phyloP scores from a whole-genome alignment of 73 alveolate genomes.

The Blepharisma stoltei region DNA sequence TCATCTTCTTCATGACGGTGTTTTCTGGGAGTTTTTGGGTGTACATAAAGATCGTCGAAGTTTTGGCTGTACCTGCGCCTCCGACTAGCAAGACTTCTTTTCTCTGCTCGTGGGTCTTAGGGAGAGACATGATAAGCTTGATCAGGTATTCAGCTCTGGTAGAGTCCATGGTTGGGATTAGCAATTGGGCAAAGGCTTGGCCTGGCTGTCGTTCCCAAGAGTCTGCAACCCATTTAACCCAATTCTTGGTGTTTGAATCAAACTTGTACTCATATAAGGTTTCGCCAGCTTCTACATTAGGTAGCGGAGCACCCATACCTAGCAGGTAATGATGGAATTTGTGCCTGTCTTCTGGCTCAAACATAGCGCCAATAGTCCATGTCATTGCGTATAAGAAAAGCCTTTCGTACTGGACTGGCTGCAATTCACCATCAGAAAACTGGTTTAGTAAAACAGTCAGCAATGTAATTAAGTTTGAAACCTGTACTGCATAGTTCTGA shows the following conservation, averaged over 20 bases:
- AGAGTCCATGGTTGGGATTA: constrained; percentile 99
- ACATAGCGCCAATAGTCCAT: constrained; percentile 99
- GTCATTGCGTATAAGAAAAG: constrained; percentile 85
- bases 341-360: constrained; percentile 97
- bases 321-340: constrained; percentile 91
- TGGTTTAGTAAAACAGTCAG: constrained; percentile 68
- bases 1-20: constrained; percentile 94
- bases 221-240: constrained; percentile 92
- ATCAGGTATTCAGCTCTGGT: constrained; percentile 98
- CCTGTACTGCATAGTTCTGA: constrained; percentile 59
- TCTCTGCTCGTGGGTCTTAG: constrained; percentile 35
- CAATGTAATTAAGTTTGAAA: constrained; percentile 60
- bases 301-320: constrained; percentile 89
- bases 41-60: constrained; percentile 97
- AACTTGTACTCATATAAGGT: constrained; percentile 88
- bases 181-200: constrained; percentile 36
- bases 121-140: constrained; percentile 81
- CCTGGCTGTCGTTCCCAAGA: constrained; percentile 53
- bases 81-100: constrained; percentile 84
- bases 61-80: constrained; percentile 99
- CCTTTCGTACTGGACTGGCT: constrained; percentile 67
- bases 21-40: constrained; percentile 57
- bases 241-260: constrained; percentile 62
- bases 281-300: constrained; percentile 86
- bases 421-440: constrained; percentile 68